Percentiles rank a stretch among this genome's conserved stretches.
Evolutionary conservation across 441 rosid species (phyloP).

Genomic region (Adansonia gregorii): DNA sequence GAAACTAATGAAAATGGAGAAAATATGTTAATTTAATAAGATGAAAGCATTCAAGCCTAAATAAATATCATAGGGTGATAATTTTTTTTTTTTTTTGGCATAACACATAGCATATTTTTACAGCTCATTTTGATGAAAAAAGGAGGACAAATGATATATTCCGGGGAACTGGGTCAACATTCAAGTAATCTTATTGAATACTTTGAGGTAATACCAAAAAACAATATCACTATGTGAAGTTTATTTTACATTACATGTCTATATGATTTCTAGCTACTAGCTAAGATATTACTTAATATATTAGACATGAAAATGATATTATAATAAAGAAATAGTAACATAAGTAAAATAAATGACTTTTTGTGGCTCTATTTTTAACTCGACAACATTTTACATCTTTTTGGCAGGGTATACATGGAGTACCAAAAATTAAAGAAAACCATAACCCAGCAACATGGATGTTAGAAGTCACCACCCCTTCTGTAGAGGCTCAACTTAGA

Average conservation of each 20-base stretch:
- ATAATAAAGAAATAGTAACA: not conserved
- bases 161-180: constrained; percentile 45
- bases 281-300: not conserved
- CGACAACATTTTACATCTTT: not conserved
- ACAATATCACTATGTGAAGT: not conserved
- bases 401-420: constrained; percentile 35
- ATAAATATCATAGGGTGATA: not conserved
- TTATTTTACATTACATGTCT: not conserved
- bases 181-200: constrained; percentile 44
- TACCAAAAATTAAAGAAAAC: constrained; percentile 36
- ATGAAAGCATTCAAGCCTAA: not conserved
- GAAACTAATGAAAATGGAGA: too few species aligned
- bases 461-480: constrained; percentile 38
- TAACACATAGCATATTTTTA: not conserved
- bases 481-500: constrained; percentile 38
- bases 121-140: constrained; percentile 53
- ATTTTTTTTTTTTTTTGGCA: not conserved
- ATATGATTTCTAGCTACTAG: not conserved
- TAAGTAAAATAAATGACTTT: not conserved
- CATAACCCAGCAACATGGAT: constrained; percentile 50
- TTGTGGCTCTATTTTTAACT: not conserved
- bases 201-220: constrained; percentile 39
- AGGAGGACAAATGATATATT: constrained; percentile 47
- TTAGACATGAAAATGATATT: constrained; percentile 3
- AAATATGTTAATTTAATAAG: not conserved